These are phyloP conservation scores for Cladosporium phlei DNA, from an alignment of 2,329 filamentous ascomycete genomes.

Conservation along the genomic window DNA sequence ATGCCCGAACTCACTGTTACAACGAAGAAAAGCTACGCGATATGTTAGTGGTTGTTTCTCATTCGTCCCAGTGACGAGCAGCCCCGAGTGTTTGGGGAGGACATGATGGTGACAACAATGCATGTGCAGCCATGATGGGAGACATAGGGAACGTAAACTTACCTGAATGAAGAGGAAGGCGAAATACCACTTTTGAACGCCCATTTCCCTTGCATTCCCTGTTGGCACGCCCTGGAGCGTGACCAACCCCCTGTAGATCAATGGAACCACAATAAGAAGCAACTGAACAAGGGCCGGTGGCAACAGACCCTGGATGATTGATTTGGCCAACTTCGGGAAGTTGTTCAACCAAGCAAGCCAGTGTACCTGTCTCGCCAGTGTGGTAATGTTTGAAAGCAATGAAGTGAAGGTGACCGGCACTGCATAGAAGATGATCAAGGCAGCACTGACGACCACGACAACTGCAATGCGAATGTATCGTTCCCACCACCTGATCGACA, in stretches of 20 bases:
- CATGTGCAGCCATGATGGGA: too few relatives aligned
- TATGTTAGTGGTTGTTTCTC: neutral
- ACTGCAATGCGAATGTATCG: slow-evolving; percentile 67
- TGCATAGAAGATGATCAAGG: slow-evolving; percentile 83
- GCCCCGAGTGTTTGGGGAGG: too few relatives aligned
- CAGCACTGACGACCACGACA: slow-evolving; percentile 61
- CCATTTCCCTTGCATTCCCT: slow-evolving; percentile 69
- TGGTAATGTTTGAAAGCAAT: slow-evolving; percentile 69
- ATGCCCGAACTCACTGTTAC: slow-evolving; percentile 80
- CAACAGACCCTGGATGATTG: slow-evolving; percentile 76
- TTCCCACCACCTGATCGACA: slow-evolving; percentile 94
- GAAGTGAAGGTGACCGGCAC: slow-evolving; percentile 87
- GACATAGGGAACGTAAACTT: slow-evolving; percentile 7
- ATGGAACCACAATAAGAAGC: slow-evolving; percentile 73
- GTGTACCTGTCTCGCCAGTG: slow-evolving; percentile 58
- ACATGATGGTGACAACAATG: too few relatives aligned
- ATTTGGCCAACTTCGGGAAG: slow-evolving; percentile 58
- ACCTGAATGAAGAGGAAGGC: slow-evolving; percentile 83
- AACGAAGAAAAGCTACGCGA: slow-evolving; percentile 68
- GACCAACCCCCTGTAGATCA: slow-evolving; percentile 71
- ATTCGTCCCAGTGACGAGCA: neutral
- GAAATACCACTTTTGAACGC: slow-evolving; percentile 92
- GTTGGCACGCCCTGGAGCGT: slow-evolving; percentile 76
- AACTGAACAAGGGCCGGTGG: slow-evolving; percentile 72
- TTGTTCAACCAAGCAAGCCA: slow-evolving; percentile 68